phyloP scores from a whole-genome alignment of 2,329 filamentous ascomycete genomes.

The Coniochaeta prunicola region DNA sequence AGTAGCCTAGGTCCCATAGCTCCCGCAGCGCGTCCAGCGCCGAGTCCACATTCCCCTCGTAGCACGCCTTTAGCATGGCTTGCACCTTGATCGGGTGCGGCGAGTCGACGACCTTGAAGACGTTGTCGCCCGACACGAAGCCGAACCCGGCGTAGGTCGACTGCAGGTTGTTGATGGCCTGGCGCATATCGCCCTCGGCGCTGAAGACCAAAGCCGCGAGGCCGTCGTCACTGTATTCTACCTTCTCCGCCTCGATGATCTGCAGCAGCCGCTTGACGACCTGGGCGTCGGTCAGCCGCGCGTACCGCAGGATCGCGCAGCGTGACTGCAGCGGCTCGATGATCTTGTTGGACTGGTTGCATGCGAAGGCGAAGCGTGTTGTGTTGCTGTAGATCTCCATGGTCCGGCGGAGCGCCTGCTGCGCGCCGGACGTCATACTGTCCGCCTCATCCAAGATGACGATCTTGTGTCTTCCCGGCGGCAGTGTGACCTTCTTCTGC shows the following conservation, averaged over 20 bases:
- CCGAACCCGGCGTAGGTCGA: conserved; percentile 90
- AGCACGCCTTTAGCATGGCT: conserved; percentile 95
- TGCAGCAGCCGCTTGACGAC: conserved; percentile 86
- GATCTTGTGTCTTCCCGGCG: conserved; percentile 84
- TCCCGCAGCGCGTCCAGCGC: conserved; percentile 83
- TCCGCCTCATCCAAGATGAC: conserved; percentile 98
- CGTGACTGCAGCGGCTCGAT: conserved; percentile 97
- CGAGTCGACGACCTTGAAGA: conserved; percentile 95
- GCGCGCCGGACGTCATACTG: conserved; percentile 94
- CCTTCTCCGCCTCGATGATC: conserved; percentile 86
- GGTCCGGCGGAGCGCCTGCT: conserved; percentile 87
- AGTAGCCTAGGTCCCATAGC: conserved; percentile 91
- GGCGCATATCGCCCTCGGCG: conserved; percentile 96
- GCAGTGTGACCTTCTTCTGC: conserved; percentile 96
- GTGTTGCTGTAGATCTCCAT: conserved; percentile 99
- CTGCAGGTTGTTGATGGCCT: conserved; percentile 97
- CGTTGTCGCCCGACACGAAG: conserved; percentile 95
- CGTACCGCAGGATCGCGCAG: conserved; percentile 92
- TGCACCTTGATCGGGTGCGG: conserved; percentile 98
- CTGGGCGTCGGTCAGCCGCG: conserved; percentile 85
- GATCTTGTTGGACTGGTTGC: conserved; percentile 98
- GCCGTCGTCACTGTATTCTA: conserved; percentile 87
- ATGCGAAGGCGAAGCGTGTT: conserved; percentile 94
- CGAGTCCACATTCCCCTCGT: conserved; percentile 82
- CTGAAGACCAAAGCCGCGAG: conserved; percentile 94